Conservation (phyloP, 2,329 filamentous ascomycete species). For the Hypoxylon sp. region DNA sequence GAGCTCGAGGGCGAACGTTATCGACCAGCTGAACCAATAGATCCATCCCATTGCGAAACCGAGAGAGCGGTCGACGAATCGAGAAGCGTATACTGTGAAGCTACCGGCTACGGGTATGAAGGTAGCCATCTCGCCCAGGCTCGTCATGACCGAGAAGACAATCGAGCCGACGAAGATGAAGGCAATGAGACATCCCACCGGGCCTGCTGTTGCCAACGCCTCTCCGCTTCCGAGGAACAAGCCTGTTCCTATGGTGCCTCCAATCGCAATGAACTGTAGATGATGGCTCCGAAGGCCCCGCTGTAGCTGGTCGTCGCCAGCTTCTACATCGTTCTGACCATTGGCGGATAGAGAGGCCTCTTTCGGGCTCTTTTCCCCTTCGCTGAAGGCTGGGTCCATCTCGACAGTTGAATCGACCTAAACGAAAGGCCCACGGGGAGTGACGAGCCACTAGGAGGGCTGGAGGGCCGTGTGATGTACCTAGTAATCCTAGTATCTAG, state of each 20-base stretch:
- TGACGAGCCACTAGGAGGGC: slow-evolving; percentile 12
- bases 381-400: slow-evolving; percentile 30
- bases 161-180: slow-evolving; percentile 78
- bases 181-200: slow-evolving; percentile 74
- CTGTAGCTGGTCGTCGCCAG: slow-evolving; percentile 51
- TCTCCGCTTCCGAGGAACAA: slow-evolving; percentile 77
- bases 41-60: slow-evolving; percentile 86
- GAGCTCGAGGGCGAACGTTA: slow-evolving; percentile 79
- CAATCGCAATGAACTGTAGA: slow-evolving; percentile 55
- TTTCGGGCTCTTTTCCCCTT: slow-evolving; percentile 37
- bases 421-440: slow-evolving; percentile 8
- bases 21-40: slow-evolving; percentile 82
- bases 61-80: slow-evolving; percentile 76
- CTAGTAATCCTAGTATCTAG: slow-evolving; percentile 33
- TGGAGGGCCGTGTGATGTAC: slow-evolving; percentile 26
- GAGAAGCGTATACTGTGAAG: slow-evolving; percentile 80
- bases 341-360: slow-evolving; percentile 24
- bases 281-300: slow-evolving; percentile 52
- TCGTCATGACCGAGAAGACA: slow-evolving; percentile 80
- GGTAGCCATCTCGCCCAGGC: slow-evolving; percentile 79
- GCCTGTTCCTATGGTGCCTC: slow-evolving; percentile 77
- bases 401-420: slow-evolving; percentile 19
- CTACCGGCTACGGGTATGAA: slow-evolving; percentile 82
- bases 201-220: slow-evolving; percentile 72
- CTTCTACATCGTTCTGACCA: slow-evolving; percentile 47